These are phyloP conservation scores for Candida caryicola DNA, from an alignment of 805 yeast genomes.

Conservation along the genomic window DNA sequence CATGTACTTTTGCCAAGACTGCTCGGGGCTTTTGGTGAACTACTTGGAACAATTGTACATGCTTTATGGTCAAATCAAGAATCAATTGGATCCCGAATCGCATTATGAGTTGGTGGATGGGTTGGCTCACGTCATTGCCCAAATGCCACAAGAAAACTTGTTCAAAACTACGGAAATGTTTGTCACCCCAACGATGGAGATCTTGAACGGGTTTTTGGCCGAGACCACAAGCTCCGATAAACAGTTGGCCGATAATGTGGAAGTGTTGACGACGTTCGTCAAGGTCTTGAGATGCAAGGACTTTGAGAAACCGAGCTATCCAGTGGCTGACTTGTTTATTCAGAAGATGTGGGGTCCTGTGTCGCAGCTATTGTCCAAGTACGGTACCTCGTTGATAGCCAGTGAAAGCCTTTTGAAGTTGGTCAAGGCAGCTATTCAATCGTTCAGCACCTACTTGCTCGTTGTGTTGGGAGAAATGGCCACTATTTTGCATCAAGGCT, in stretches of 20 bases:
- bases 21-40: slow-evolving; percentile 60
- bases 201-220: slow-evolving; percentile 23
- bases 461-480: slow-evolving; percentile 66
- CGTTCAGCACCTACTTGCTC: slow-evolving; percentile 52
- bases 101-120: slow-evolving; percentile 85
- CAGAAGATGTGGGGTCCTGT: slow-evolving; percentile 61
- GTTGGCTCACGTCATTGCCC: slow-evolving; percentile 73
- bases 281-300: slow-evolving; percentile 51
- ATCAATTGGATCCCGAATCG: slow-evolving; percentile 61
- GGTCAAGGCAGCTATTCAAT: slow-evolving; percentile 61
- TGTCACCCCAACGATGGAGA: slow-evolving; percentile 58
- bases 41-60: slow-evolving; percentile 73
- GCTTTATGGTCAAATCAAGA: slow-evolving; percentile 58
- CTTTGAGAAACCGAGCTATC: slow-evolving; percentile 39
- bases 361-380: slow-evolving; percentile 45
- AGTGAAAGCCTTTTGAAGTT: slow-evolving; percentile 76
- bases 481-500: slow-evolving; percentile 65
- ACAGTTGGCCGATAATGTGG: slow-evolving; percentile 64
- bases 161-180: slow-evolving; percentile 58
- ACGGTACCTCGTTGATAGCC: slow-evolving; percentile 58
- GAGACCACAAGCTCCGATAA: slow-evolving; percentile 4
- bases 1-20: slow-evolving; percentile 93
- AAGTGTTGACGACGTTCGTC: slow-evolving; percentile 60
- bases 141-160: slow-evolving; percentile 53
- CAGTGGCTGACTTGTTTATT: slow-evolving; percentile 51